These are phyloP conservation scores for Diaporthe batatas DNA, from an alignment of 2,329 filamentous ascomycete species.

Conservation along the genomic window DNA sequence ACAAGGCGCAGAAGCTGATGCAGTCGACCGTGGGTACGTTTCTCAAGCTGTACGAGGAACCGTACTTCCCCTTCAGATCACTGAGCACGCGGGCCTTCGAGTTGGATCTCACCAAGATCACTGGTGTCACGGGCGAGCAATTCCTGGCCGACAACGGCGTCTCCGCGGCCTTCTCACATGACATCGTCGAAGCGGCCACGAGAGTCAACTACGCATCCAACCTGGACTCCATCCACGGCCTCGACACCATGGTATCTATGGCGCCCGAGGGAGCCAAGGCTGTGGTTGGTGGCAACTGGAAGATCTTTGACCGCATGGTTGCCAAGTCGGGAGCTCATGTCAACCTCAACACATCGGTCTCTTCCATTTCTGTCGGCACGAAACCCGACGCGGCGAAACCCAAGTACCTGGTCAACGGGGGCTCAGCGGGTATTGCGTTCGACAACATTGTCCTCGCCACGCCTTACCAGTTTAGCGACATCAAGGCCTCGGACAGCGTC, in stretches of 20 bases:
- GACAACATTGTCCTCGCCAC: constrained; percentile 87
- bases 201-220: constrained; percentile 97
- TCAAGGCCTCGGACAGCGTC: constrained; percentile 73
- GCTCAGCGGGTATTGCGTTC: constrained; percentile 64
- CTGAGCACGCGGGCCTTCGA: constrained; percentile 77
- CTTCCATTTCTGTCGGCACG: constrained; percentile 66
- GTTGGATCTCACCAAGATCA: constrained; percentile 75
- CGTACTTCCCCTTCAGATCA: constrained; percentile 86
- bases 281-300: constrained; percentile 90
- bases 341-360: constrained; percentile 76
- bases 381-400: constrained; percentile 54
- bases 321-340: constrained; percentile 72
- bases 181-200: constrained; percentile 91
- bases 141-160: constrained; percentile 75
- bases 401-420: constrained; percentile 63
- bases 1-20: constrained; percentile 80
- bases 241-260: constrained; percentile 93
- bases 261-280: constrained; percentile 86
- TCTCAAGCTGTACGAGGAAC: constrained; percentile 82
- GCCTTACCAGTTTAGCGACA: constrained; percentile 84
- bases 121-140: constrained; percentile 79
- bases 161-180: constrained; percentile 76
- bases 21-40: constrained; percentile 79
- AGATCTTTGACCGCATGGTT: constrained; percentile 89
- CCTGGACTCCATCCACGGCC: constrained; percentile 84